These are phyloP conservation scores for Gracilaria domingensis DNA, from an alignment of 23 red algal genomes.

Conservation along the genomic window DNA sequence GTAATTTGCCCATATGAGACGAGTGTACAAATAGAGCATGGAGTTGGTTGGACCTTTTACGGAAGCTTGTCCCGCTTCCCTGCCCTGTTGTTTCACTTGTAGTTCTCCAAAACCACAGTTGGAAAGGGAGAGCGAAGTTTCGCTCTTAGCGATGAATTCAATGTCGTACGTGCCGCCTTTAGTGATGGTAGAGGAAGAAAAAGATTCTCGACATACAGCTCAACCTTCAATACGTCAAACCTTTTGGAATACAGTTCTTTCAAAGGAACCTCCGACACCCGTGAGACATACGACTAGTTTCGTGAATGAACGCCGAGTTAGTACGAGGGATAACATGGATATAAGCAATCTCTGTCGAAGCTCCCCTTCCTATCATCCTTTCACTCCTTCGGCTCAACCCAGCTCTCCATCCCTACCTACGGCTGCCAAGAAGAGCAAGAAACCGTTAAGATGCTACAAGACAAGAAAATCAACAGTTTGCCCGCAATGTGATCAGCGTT, in stretches of 20 bases:
- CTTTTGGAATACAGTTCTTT: constrained; percentile 20
- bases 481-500: constrained; percentile 21
- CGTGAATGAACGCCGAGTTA: not conserved
- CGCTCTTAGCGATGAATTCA: not conserved
- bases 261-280: not conserved
- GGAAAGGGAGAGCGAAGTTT: too few relatives aligned
- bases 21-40: too few relatives aligned
- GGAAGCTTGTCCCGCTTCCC: too few relatives aligned
- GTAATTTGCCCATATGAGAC: too few relatives aligned
- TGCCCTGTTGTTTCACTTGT: too few relatives aligned
- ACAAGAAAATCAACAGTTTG: constrained; percentile 14
- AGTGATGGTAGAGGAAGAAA: not conserved
- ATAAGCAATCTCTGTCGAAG: not conserved
- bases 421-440: not conserved
- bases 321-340: not conserved
- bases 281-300: not conserved
- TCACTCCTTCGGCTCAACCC: not conserved
- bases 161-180: not conserved
- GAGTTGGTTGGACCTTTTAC: too few relatives aligned
- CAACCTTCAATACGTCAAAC: not conserved
- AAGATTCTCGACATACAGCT: not conserved
- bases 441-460: not conserved
- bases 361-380: not conserved
- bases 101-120: too few relatives aligned
- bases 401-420: not conserved